Base-by-base conservation (phyloP, 441 rosid genomes). In the Biscutella auriculata region DNA sequence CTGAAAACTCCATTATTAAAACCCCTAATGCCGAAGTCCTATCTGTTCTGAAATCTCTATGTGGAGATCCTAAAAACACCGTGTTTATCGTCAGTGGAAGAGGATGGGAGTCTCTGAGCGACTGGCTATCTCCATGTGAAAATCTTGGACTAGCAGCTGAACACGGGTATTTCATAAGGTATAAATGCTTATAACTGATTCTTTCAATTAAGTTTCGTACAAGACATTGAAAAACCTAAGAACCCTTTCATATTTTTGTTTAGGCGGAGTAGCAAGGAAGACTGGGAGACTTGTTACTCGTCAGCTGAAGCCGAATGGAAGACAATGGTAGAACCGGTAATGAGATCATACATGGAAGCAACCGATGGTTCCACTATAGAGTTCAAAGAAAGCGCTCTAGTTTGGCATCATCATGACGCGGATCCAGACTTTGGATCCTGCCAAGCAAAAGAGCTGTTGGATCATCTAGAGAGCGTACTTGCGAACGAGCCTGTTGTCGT, bases 101-200 rank as follows among this genome's bases (percentile, higher is more conserved):
- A 59, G 85, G 81, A 12, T 70, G 67, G 55, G 55, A 50, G 45
- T 73, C 76, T 17, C 46, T 81, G 50, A 37, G 79, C n/a, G 75
- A 68, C 7, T 81, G 85, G 81, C 61, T 81, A 51, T 50, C 70
- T 14, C 67, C 63, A 8, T 81, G 85, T 23, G 68, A 67, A 54
- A 72, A 81, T 63, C 62, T 81, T 14, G 85, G 85, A 17, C 74
- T 81, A 26, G 85, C 85, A 12, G 85, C 85, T 10, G 85, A 81
- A 57, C 85, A 81, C 5, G 83, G 85, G 8, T 81, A 76, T 68
- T 78, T 69, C 66, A 47, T 76, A 35, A 81, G 85, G 85, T 77
- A 73, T n/a, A 10, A 17, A 19, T 33, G 59, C 59, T 35, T 6
- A 14, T 13, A 5, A 51, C 6, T 35, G 9, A 14, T 54, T 34